A percentile compares a stretch with the other conserved stretches of the same genome.
Evolutionary conservation across 306 rosid species (phyloP).

Genomic region (Rubus parviflorus): DNA sequence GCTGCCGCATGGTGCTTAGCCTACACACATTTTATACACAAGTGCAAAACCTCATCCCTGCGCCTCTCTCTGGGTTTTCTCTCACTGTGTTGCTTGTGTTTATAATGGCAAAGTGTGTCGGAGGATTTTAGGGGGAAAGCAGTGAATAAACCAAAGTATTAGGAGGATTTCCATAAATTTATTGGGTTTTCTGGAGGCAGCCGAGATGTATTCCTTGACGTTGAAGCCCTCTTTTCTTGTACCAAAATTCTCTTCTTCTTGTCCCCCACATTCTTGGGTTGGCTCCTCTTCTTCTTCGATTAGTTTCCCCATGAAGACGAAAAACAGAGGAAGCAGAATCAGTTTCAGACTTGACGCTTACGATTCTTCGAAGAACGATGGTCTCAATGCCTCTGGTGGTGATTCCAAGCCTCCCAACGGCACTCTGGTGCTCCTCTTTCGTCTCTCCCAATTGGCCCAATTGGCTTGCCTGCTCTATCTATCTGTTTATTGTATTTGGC

Average conservation of each 20-base stretch:
- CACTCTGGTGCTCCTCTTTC: slow-evolving; percentile 30
- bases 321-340: slow-evolving; percentile 21
- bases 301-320: slow-evolving; percentile 30
- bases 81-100: no score
- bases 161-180: no score
- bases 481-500: neutral
- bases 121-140: neutral
- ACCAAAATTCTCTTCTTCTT: slow-evolving; percentile 16
- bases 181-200: neutral
- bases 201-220: slow-evolving; percentile 44
- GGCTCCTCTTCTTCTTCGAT: slow-evolving; percentile 31
- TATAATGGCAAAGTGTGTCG: neutral
- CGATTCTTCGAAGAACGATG: slow-evolving; percentile 41
- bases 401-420: slow-evolving; percentile 54
- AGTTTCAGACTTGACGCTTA: slow-evolving; percentile 39
- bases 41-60: slow-evolving; percentile 14
- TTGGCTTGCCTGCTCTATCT: neutral
- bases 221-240: slow-evolving; percentile 36
- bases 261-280: neutral
- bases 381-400: slow-evolving; percentile 27
- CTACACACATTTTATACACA: neutral
- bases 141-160: neutral
- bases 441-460: neutral
- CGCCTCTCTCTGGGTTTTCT: neutral
- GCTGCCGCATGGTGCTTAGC: neutral